phyloP scores from a whole-genome alignment of 2,329 filamentous ascomycete genomes.

The Chlorencoelia australis region DNA sequence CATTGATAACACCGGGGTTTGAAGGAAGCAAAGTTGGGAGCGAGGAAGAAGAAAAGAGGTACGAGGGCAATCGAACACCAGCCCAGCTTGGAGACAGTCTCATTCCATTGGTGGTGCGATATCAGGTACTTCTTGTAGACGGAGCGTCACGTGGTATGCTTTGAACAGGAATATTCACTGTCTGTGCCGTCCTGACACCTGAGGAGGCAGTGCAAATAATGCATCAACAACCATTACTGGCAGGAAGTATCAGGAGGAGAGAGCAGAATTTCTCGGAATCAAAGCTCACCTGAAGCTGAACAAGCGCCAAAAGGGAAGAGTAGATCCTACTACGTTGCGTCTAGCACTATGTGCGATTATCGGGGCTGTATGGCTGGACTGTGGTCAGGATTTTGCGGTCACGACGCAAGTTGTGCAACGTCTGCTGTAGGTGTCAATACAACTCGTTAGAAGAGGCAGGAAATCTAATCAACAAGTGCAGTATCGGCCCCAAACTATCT shows the following conservation, averaged over 20 bases:
- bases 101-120: conserved; percentile 1
- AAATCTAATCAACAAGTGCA: too few species aligned
- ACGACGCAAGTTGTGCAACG: neutral
- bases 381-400: neutral
- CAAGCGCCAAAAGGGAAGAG: neutral
- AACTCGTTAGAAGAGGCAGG: too few species aligned
- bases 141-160: neutral
- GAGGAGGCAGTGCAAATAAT: neutral
- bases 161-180: neutral
- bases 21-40: conserved; percentile 9
- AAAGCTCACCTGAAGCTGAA: conserved; percentile 2
- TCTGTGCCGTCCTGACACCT: neutral
- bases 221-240: neutral
- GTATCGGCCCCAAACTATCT: too few species aligned
- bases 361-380: conserved; percentile 3
- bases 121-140: neutral
- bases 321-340: neutral
- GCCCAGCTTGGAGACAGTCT: conserved; percentile 1
- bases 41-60: conserved; percentile 4
- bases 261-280: neutral
- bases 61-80: conserved; percentile 7
- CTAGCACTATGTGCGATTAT: conserved; percentile 5
- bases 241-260: neutral
- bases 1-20: conserved; percentile 5
- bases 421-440: conserved; percentile 7